phyloP scores from a whole-genome alignment of 2,329 filamentous ascomycete genomes.

The Phoma sp. region DNA sequence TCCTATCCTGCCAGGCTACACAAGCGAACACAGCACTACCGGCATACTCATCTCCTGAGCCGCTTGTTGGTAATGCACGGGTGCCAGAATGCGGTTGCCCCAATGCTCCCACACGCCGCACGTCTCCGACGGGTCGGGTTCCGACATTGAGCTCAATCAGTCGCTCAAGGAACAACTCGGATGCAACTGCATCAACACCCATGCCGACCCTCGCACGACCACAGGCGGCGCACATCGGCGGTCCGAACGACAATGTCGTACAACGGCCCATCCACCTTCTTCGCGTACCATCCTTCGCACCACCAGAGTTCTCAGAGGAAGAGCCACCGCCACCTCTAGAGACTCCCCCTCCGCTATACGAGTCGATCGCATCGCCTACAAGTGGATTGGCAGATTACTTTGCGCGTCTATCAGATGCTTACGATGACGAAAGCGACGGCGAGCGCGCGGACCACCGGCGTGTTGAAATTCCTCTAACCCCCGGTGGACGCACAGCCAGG shows the following conservation, averaged over 20 bases:
- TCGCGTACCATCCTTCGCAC: slow-evolving; percentile 83
- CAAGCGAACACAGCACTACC: slow-evolving; percentile 87
- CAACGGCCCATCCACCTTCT: slow-evolving; percentile 83
- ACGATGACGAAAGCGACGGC: slow-evolving; percentile 65
- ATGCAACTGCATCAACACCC: slow-evolving; percentile 27
- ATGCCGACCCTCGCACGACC: slow-evolving; percentile 60
- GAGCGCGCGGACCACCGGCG: slow-evolving; percentile 49
- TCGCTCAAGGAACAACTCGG: slow-evolving; percentile 37
- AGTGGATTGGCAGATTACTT: slow-evolving; percentile 85
- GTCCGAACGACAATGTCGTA: slow-evolving; percentile 54
- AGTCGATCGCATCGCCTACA: slow-evolving; percentile 75
- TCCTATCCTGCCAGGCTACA: slow-evolving; percentile 91
- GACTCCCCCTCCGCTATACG: slow-evolving; percentile 86
- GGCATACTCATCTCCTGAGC: slow-evolving; percentile 70
- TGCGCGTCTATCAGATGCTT: slow-evolving; percentile 70
- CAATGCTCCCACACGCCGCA: slow-evolving; percentile 62
- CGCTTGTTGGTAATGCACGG: slow-evolving; percentile 35
- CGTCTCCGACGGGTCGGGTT: slow-evolving; percentile 55
- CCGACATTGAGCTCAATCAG: slow-evolving; percentile 66
- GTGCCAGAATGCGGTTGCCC: slow-evolving; percentile 68
- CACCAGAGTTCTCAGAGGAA: slow-evolving; percentile 84
- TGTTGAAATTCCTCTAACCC: slow-evolving; percentile 66
- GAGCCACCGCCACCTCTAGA: slow-evolving; percentile 73
- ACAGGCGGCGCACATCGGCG: slow-evolving; percentile 53
- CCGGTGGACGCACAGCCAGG: slow-evolving; percentile 65